Conservation (phyloP, 2,329 filamentous ascomycete species). For the Pyricularia sp. region DNA sequence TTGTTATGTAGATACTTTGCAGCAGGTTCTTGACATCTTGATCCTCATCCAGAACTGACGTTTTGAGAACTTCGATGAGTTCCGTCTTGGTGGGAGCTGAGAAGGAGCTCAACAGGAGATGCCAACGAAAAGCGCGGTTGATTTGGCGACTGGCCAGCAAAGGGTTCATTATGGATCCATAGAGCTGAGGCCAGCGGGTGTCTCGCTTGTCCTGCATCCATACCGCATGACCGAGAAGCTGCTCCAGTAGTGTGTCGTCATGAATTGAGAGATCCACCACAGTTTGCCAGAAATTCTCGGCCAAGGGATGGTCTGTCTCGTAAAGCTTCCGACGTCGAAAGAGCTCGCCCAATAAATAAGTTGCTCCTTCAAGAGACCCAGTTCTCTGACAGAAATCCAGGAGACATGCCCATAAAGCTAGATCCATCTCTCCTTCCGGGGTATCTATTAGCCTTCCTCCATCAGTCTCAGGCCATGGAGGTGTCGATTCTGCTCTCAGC, state of each 20-base stretch:
- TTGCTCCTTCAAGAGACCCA: conserved; percentile 12
- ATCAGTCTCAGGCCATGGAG: conserved; percentile 3
- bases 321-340: conserved; percentile 11
- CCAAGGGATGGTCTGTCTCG: conserved; percentile 12
- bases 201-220: conserved; percentile 25
- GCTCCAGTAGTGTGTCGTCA: conserved; percentile 19
- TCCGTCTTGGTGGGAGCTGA: conserved; percentile 28
- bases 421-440: conserved; percentile 14
- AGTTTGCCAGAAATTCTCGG: conserved; percentile 16
- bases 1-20: conserved; percentile 30
- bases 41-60: conserved; percentile 25
- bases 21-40: conserved; percentile 25
- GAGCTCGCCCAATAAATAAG: conserved; percentile 12
- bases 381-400: conserved; percentile 17
- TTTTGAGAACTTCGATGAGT: conserved; percentile 27
- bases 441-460: conserved; percentile 11
- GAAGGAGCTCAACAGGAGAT: conserved; percentile 27
- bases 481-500: conserved; percentile 14
- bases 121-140: conserved; percentile 31
- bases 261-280: conserved; percentile 20
- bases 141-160: conserved; percentile 27
- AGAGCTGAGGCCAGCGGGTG: conserved; percentile 36
- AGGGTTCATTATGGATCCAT: conserved; percentile 30
- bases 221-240: conserved; percentile 25
- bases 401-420: conserved; percentile 18